These are phyloP conservation scores for Plenodomus tracheiphilus DNA, from an alignment of 2,329 filamentous ascomycete species.

Conservation along the genomic window DNA sequence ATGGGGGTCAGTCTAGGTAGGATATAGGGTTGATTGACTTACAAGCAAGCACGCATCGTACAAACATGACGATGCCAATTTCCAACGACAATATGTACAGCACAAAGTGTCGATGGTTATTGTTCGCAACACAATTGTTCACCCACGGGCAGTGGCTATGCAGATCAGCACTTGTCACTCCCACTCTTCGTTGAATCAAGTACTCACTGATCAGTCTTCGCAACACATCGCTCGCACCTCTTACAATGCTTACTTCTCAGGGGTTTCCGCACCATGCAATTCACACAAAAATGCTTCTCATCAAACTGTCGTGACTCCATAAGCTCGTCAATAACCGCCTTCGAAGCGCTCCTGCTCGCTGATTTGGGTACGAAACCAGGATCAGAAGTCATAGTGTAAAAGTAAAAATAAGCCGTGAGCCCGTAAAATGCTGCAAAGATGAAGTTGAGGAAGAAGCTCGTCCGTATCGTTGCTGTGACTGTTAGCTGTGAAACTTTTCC, in stretches of 20 bases:
- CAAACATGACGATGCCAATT: constrained; percentile 71
- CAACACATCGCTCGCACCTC: constrained; percentile 87
- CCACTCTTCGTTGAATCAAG: neutral
- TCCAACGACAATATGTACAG: constrained; percentile 82
- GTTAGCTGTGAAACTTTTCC: constrained; percentile 32
- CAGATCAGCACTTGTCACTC: constrained; percentile 17
- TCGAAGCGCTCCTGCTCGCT: constrained; percentile 85
- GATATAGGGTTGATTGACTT: constrained; percentile 39
- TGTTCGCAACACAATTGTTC: constrained; percentile 91
- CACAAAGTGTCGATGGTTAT: constrained; percentile 96
- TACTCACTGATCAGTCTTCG: constrained; percentile 93
- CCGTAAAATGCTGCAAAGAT: constrained; percentile 67
- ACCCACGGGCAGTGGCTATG: constrained; percentile 96
- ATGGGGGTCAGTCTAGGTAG: constrained; percentile 34
- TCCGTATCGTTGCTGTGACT: constrained; percentile 63
- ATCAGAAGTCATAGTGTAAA: constrained; percentile 81
- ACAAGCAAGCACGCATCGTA: constrained; percentile 75
- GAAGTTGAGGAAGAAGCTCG: constrained; percentile 77
- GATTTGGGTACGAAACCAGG: constrained; percentile 93
- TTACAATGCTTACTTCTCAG: constrained; percentile 95
- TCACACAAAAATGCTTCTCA: constrained; percentile 89
- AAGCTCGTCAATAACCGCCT: constrained; percentile 84
- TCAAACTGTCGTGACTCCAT: constrained; percentile 87
- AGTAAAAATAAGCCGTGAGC: constrained; percentile 83
- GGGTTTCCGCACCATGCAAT: constrained; percentile 92